Evolutionary conservation across 192 early-diverging fungal genomes (phyloP), one percentile per base, ranked within the genome.

Genomic region (Umbelopsis sp.): DNA sequence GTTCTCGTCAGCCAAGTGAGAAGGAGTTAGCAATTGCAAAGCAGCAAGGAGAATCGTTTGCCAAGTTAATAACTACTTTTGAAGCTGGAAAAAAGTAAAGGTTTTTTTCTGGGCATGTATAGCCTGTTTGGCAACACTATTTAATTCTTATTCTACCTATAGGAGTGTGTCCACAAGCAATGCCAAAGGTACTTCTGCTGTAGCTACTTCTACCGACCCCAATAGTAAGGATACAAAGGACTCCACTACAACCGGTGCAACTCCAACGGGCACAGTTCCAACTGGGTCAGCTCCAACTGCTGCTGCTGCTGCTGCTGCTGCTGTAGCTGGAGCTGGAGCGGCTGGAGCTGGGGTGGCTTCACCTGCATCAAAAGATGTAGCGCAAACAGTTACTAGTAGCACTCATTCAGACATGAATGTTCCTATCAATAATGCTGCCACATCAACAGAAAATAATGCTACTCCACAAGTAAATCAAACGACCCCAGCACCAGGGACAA

Each of bases 21-120:
- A 86, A 87, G 76, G 91, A 91, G 71, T 78, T 90, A n/a, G 90
- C 83, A 14, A 80, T 88, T 66, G 87, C 87, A 5, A 70, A 71
- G 50, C n/a, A 70, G 36, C 90, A 91, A 80, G 90, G 90, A 50
- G 82, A 88, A 71, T 53, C 71, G 21, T 91, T 89, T 74, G 88
- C 81, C 36, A 72, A 84, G 45, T 70, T 87, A 31, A 77, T 85
- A 10, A 56, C 22, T 16, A 67, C 75, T 14, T 80, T 68, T 47
- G 66, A 75, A 16, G 70, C 54, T 34, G 77, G 76, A 41, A 74
- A 68, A 45, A 66, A 7, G 22, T 20, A 47, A 71, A 20, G 29
- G 26, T 70, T 59, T n/a, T n/a, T n/a, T 49, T 69, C 70, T n/a
- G 10, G n/a, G 17, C 1, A 20, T 36, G 17, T 31, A 16, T 12